Conservation (phyloP, 129 eudicot genomes). For the Erigeron canadensis region DNA sequence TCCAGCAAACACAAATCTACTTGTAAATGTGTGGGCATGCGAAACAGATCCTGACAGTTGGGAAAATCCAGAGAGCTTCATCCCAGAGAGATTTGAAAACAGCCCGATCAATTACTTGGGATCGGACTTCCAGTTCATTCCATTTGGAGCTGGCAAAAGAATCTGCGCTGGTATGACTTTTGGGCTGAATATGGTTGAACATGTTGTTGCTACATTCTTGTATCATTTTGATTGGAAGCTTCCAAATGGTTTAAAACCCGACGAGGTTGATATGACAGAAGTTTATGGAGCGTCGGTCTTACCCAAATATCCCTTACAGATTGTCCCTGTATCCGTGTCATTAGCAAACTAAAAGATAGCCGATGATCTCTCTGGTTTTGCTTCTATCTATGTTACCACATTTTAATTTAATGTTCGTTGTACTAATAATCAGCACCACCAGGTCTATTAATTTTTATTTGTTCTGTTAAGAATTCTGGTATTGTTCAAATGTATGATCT, state of each 20-base stretch:
- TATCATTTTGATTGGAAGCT: slow-evolving; percentile 17
- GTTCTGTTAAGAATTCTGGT: too few species aligned
- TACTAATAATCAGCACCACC: too few species aligned
- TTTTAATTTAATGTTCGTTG: not conserved
- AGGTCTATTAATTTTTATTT: too few species aligned
- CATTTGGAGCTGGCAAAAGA: slow-evolving; percentile 12
- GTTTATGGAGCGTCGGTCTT: not conserved
- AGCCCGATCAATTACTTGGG: not conserved
- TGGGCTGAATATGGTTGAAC: slow-evolving; percentile 2
- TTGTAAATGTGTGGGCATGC: slow-evolving; percentile 5
- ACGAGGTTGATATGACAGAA: slow-evolving; percentile 9
- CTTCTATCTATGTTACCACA: not conserved
- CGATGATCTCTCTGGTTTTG: not conserved
- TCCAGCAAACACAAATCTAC: slow-evolving; percentile 1
- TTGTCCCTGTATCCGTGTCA: not conserved
- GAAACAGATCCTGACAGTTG: slow-evolving; percentile 3
- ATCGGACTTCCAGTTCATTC: slow-evolving; percentile 3
- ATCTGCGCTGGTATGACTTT: not conserved
- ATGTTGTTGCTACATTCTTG: not conserved
- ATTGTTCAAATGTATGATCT: too few species aligned
- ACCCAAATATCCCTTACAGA: slow-evolving; percentile 1
- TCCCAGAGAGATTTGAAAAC: slow-evolving; percentile 14
- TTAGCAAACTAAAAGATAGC: not conserved
- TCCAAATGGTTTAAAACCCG: slow-evolving; percentile 4
- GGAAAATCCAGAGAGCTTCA: slow-evolving; percentile 17